Percentiles rank a stretch among this genome's conserved stretches.
Evolutionary conservation across 2,329 filamentous ascomycete species (phyloP).

Genomic region (Aaosphaeria arxii): DNA sequence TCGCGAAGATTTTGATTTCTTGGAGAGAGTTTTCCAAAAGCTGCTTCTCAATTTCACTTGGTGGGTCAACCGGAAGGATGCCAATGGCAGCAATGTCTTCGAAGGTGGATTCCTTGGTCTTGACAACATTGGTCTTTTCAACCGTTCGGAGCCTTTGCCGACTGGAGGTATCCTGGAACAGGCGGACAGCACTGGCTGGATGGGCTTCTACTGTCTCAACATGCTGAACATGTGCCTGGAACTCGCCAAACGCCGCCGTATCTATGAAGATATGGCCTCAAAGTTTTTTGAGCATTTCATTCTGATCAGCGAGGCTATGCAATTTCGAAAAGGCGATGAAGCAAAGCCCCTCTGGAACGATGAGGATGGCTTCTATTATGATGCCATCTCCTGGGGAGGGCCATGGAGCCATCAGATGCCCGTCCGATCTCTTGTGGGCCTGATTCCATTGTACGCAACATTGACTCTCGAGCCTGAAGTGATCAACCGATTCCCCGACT

Average conservation of each 20-base stretch:
- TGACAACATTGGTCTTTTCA: constrained; percentile 97
- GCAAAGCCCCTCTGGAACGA: constrained; percentile 95
- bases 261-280: constrained; percentile 93
- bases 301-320: constrained; percentile 96
- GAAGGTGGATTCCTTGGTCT: constrained; percentile 93
- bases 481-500: constrained; percentile 84
- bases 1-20: constrained; percentile 88
- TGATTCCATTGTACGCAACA: constrained; percentile 91
- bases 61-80: constrained; percentile 98
- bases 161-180: constrained; percentile 93
- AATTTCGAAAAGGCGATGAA: constrained; percentile 63
- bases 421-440: constrained; percentile 84
- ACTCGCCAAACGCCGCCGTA: constrained; percentile 89
- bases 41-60: constrained; percentile 94
- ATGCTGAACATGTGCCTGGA: constrained; percentile 98
- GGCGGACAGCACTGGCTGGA: constrained; percentile 97
- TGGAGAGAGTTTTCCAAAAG: constrained; percentile 96
- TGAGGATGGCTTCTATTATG: constrained; percentile 96
- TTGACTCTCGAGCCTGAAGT: constrained; percentile 91
- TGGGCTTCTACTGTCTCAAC: constrained; percentile 94
- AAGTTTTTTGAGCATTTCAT: constrained; percentile 99
- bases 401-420: constrained; percentile 92
- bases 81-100: constrained; percentile 93
- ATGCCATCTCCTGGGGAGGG: constrained; percentile 94
- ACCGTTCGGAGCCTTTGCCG: constrained; percentile 89